These are phyloP conservation scores for Diutina ranongensis DNA, from an alignment of 1,139 yeast species.

Conservation along the genomic window DNA sequence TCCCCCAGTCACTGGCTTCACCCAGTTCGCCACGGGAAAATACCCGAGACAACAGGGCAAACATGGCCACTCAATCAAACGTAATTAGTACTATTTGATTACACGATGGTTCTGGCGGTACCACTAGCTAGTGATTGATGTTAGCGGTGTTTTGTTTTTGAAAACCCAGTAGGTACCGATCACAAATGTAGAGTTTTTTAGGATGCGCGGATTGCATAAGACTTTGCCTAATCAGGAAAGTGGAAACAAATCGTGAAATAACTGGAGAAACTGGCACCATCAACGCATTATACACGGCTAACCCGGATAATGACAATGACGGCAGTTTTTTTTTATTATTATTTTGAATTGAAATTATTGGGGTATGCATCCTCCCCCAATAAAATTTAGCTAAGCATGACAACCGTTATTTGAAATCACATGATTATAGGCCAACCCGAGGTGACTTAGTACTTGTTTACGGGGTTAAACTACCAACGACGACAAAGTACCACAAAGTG, in stretches of 20 bases:
- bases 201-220: neutral
- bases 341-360: neutral
- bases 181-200: neutral
- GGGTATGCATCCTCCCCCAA: neutral
- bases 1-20: slow-evolving; percentile 4
- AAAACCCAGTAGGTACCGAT: neutral
- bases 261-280: no score
- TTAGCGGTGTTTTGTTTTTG: neutral
- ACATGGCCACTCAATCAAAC: no score
- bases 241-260: no score
- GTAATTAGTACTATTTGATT: no score
- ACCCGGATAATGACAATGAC: no score
- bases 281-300: no score
- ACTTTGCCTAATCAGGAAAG: neutral
- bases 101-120: no score
- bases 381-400: neutral
- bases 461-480: neutral
- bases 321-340: no score
- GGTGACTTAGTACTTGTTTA: neutral
- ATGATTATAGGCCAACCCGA: neutral
- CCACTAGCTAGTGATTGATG: no score
- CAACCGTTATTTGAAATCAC: neutral
- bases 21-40: slow-evolving; percentile 4
- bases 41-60: slow-evolving; percentile 4
- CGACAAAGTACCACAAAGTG: no score